Evolutionary conservation across 2,329 filamentous ascomycete genomes (phyloP), one percentile per base, ranked within the genome.

Genomic region (Fusarium veterinarium): DNA sequence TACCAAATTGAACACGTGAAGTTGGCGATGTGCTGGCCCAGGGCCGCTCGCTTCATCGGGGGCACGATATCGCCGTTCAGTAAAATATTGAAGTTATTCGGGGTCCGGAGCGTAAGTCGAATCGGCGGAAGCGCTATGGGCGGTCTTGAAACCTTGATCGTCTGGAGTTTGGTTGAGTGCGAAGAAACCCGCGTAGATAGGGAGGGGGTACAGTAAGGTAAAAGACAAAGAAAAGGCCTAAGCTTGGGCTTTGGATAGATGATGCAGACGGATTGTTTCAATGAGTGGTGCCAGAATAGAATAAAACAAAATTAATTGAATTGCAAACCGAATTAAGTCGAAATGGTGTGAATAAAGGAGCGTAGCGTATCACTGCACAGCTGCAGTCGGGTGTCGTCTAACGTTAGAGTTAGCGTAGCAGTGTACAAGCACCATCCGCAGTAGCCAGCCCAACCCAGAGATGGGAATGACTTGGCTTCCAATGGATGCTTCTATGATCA

Each of bases 41-140:
- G 77, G 80, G 80, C 82, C 80, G 79, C 77, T 83, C 76, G 81
- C 82, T 83, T 83, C 80, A 79, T 83, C 67, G 68, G 71, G 74
- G 74, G 70, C 70, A 68, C 66, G 59, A 62, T 64, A 60, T 70
- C 60, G 65, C 58, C 64, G 65, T 62, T 56, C 31, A 48, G 49
- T 41, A 42, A 44, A 45, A 67, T 37, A 58, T 56, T 60, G 55
- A 73, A 25, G 44, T 45, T 71, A 61, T 70, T 57, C 61, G 70
- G 65, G 64, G 60, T 45, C 35, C 46, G 55, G 40, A 55, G 42
- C 42, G 56, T 56, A 62, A 53, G 42, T 76, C 69, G 69, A 69
- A 58, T 61, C 72, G 66, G 69, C 66, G 53, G 49, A 58, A 51
- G 56, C 40, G 59, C 66, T 63, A 66, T 57, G 57, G 48, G 51